Evolutionary conservation across 371 early-diverging fungal species (phyloP).

Genomic region (Smittium mucronatum): DNA sequence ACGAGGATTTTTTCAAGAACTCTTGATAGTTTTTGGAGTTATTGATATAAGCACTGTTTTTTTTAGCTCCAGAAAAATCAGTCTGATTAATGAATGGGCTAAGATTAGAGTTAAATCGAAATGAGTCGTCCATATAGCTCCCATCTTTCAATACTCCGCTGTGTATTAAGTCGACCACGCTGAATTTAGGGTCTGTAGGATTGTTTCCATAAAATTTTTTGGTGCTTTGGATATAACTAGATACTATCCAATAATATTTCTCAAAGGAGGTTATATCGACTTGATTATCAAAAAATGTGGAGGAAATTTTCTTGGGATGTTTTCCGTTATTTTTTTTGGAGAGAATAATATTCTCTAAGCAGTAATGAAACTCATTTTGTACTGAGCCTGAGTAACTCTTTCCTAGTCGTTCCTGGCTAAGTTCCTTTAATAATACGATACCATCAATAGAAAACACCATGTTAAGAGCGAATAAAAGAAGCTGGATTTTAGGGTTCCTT

Average conservation of each 20-base stretch:
- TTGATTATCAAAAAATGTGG: neutral
- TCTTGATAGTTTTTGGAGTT: too few relatives aligned
- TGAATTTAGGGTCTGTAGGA: neutral
- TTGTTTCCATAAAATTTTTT: neutral
- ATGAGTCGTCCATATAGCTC: too few relatives aligned
- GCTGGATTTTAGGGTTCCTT: neutral
- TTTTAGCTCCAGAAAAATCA: too few relatives aligned
- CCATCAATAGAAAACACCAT: neutral
- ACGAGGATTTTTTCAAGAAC: too few relatives aligned
- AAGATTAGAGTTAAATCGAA: too few relatives aligned
- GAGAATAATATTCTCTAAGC: neutral
- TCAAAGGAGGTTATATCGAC: neutral
- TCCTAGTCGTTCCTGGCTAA: neutral
- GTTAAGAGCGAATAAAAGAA: neutral
- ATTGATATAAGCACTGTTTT: too few relatives aligned
- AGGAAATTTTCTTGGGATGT: neutral
- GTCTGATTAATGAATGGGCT: too few relatives aligned
- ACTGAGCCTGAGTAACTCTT: neutral
- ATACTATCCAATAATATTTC: neutral
- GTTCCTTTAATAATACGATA: neutral
- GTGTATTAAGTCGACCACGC: neutral
- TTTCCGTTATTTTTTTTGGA: neutral
- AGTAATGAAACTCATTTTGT: neutral
- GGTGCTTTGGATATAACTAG: neutral
- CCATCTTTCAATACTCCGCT: neutral